These are phyloP conservation scores for Dryadomyces quercus-mongolicae DNA, from an alignment of 2,329 filamentous ascomycete species.

Conservation along the genomic window DNA sequence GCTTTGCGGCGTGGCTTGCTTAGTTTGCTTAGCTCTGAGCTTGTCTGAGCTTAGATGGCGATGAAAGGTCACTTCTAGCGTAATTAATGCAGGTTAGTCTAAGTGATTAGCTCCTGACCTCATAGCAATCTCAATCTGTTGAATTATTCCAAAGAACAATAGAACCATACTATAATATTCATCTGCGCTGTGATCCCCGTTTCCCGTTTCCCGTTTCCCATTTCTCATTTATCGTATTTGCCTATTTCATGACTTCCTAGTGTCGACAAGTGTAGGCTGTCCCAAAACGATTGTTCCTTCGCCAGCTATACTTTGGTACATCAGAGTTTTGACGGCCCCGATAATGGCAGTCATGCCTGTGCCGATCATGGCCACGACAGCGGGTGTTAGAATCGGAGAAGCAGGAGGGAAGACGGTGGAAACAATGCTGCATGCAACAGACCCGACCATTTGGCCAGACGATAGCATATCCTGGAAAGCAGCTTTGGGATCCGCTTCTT, in stretches of 20 bases:
- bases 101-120: no score
- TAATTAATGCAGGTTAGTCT: no score
- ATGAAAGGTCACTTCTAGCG: no score
- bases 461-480: constrained; percentile 47
- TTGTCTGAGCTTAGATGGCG: no score
- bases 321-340: background rate
- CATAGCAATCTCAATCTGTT: no score
- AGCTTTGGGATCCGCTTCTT: constrained; percentile 44
- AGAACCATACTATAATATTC: no score
- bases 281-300: constrained; percentile 1
- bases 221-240: no score
- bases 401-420: background rate
- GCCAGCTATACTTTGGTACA: background rate
- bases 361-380: background rate
- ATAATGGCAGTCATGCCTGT: background rate
- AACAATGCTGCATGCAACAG: background rate
- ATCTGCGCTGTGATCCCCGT: no score
- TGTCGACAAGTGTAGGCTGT: constrained; percentile 20
- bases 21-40: no score
- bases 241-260: constrained; percentile 3
- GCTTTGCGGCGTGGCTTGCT: no score
- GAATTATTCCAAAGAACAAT: no score
- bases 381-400: background rate
- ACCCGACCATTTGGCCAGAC: constrained; percentile 16
- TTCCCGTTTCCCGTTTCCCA: no score